These are phyloP conservation scores for Ammopiptanthus mongolicus DNA, from an alignment of 306 rosid species.

Conservation along the genomic window DNA sequence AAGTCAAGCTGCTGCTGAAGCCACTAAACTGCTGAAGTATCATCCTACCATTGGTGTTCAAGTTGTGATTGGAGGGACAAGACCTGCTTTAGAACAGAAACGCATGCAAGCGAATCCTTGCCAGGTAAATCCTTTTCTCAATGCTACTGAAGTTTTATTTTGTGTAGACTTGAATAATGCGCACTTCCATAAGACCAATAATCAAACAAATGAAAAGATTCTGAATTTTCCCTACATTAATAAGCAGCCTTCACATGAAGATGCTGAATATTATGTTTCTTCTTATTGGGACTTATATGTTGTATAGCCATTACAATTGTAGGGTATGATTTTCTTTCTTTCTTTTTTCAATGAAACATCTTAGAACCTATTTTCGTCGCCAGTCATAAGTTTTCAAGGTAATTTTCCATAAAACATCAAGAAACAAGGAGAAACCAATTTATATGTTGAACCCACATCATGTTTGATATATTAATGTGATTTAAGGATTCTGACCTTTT, in stretches of 20 bases:
- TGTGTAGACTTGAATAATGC: background rate
- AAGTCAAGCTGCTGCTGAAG: slow-evolving; percentile 85
- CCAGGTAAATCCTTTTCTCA: slow-evolving; percentile 50
- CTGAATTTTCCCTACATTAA: background rate
- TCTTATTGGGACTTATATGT: background rate
- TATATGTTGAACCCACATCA: background rate
- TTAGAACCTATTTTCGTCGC: background rate
- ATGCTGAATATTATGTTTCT: background rate
- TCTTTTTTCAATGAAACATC: background rate
- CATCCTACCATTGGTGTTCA: slow-evolving; percentile 87
- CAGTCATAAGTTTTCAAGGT: background rate
- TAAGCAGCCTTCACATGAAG: background rate
- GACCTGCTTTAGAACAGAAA: slow-evolving; percentile 81
- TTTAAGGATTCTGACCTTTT: background rate
- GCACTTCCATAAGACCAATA: background rate
- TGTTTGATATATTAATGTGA: background rate
- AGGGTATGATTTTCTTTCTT: background rate
- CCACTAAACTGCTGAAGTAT: slow-evolving; percentile 68
- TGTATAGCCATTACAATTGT: background rate
- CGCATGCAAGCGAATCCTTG: slow-evolving; percentile 90
- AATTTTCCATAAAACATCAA: background rate
- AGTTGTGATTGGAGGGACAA: slow-evolving; percentile 96
- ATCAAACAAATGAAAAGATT: slow-evolving; percentile 12
- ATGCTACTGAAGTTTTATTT: background rate
- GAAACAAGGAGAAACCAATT: background rate